Evolutionary conservation across 2,329 filamentous ascomycete genomes (phyloP).

Genomic region (Aspergillus sp.): DNA sequence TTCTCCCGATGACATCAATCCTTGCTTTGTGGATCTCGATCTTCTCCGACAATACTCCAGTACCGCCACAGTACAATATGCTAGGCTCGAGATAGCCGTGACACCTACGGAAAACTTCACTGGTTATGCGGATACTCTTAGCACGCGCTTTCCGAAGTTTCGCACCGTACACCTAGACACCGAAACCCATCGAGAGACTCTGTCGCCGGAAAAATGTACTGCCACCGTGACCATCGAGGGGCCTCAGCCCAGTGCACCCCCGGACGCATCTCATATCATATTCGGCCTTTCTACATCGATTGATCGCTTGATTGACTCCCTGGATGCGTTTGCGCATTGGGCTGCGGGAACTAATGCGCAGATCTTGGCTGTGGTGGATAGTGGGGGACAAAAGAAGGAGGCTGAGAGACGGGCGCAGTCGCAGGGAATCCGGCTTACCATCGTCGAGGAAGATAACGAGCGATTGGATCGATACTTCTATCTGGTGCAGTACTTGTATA

Average conservation of each 20-base stretch:
- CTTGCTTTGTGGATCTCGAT: conserved; percentile 23
- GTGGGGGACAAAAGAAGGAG: conserved; percentile 21
- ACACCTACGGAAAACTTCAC: conserved; percentile 21
- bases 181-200: conserved; percentile 20
- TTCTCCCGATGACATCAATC: conserved; percentile 2
- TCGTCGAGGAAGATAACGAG: conserved; percentile 22
- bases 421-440: conserved; percentile 42
- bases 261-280: conserved; percentile 49
- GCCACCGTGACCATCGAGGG: conserved; percentile 21
- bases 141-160: conserved; percentile 15
- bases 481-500: conserved; percentile 50
- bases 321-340: conserved; percentile 56
- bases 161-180: conserved; percentile 24
- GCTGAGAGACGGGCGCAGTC: conserved; percentile 26
- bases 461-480: conserved; percentile 55
- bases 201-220: conserved; percentile 17
- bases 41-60: conserved; percentile 20
- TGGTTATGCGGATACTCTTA: conserved; percentile 17
- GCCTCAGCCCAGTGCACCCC: conserved; percentile 14
- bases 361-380: conserved; percentile 53
- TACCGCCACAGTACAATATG: conserved; percentile 15
- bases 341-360: conserved; percentile 50
- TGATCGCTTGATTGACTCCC: conserved; percentile 49
- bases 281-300: conserved; percentile 58
- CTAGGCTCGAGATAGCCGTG: conserved; percentile 23